These are phyloP conservation scores for Ceratocystis diversiconidia DNA, from an alignment of 2,329 filamentous ascomycete genomes.

Conservation along the genomic window DNA sequence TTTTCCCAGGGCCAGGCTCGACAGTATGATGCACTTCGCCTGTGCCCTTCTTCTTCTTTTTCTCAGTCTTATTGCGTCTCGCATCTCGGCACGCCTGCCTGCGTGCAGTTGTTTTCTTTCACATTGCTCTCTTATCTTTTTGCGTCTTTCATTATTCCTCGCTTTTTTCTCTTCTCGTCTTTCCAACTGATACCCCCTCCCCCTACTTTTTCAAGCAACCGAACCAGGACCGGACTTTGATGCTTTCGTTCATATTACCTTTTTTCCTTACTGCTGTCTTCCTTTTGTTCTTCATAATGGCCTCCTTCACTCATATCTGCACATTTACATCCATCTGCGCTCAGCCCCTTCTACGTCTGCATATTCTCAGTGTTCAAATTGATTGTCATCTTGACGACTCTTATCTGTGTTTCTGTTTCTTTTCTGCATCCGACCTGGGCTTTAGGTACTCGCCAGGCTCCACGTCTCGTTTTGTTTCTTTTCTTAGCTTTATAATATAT, in stretches of 20 bases:
- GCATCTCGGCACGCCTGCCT: not conserved
- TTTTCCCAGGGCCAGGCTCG: conserved; percentile 8
- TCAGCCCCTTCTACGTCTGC: not conserved
- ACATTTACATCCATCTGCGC: not conserved
- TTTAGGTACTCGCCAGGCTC: not conserved
- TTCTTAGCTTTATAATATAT: not conserved
- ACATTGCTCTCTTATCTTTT: not conserved
- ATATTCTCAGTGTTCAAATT: not conserved
- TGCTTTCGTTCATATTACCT: conserved; percentile 6
- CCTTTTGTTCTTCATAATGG: not conserved
- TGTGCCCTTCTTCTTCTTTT: not conserved
- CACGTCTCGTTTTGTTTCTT: not conserved
- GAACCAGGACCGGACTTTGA: conserved; percentile 5
- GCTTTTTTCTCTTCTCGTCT: conserved; percentile 2
- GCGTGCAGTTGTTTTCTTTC: not conserved
- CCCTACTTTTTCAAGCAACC: not conserved
- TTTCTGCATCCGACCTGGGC: not conserved
- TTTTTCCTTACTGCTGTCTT: not conserved
- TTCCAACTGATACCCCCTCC: conserved; percentile 10
- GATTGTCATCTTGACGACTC: no score
- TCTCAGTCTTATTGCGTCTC: not conserved
- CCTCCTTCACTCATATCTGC: not conserved
- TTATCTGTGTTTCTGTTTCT: not conserved
- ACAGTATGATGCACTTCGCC: not conserved
- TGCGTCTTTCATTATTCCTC: not conserved